Evolutionary conservation across 208 protist species (phyloP), one percentile per base, ranked within the genome.

Genomic region (Zelonia costaricensis): DNA sequence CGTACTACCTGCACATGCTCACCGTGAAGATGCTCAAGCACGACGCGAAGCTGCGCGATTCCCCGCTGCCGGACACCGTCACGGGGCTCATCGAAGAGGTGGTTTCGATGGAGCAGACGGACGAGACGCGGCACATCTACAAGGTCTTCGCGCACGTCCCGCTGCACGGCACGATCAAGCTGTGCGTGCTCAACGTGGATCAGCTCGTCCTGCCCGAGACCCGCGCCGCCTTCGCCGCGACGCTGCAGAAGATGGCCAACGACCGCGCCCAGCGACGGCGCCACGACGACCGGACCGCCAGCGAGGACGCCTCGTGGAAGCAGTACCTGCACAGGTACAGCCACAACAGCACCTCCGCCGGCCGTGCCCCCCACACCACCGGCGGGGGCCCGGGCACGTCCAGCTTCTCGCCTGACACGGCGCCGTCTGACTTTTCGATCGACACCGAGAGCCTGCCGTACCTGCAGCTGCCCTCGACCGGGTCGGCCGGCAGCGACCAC

Each of bases 141-240:
- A 92, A 90, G 67, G 82, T 82, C 16, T 92, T 93, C 44, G 71
- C 86, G 4, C 81, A 91, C 71, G 74, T 95, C 12, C 89, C 89
- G 0, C 58, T 95, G 38, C 84, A 93, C 60, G 82, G 78, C 56
- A 86, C 74, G n/a, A 64, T 93, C 22, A 76, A 88, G 38, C 61
- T 92, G 23, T 94, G 88, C 59, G 46, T 92, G 22, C 55, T 94
- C 20, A 81, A 94, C 73, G 59, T 94, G 23, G 43, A 62, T 4
- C 71, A 68, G 45, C 49, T 83, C 33, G 80, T 94, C 45, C 72
- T 82, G 49, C 76, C 85, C 5, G 77, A 76, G 46, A 92, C 85
- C 28, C 38, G 87, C 18, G 23, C 65, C 10, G 58, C 66, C 15
- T 94, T 94, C 43, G 68, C 53, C 42, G 20, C 52, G 16, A 60